A percentile compares a stretch with the other conserved stretches of the same genome.
Conservation (phyloP, 2,329 filamentous ascomycete species). For the Ophiostoma ulmi region DNA sequence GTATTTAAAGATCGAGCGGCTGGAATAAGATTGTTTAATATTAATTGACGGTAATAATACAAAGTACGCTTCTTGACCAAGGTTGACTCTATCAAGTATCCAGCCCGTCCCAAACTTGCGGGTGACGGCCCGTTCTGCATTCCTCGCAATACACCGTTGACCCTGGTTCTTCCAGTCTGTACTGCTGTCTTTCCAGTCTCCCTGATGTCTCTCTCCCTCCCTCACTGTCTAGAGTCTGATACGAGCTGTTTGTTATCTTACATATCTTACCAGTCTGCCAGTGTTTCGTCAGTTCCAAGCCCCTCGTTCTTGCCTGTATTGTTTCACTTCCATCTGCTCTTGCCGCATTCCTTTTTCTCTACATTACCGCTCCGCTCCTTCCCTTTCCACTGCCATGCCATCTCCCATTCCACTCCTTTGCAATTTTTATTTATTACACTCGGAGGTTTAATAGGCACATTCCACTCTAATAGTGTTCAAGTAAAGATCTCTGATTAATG, state of each 20-base stretch:
- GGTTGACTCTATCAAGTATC: neutral
- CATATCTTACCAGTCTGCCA: neutral
- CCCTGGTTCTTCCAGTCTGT: neutral
- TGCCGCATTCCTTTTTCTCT: neutral
- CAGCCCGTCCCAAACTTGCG: neutral
- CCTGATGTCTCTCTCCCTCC: neutral
- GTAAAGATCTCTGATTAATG: neutral
- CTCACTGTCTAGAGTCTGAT: no score
- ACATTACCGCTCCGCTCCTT: neutral
- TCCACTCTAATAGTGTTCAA: conserved; percentile 2
- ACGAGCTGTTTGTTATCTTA: neutral
- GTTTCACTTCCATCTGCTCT: conserved; percentile 1
- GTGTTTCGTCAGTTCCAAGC: neutral
- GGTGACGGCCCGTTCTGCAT: conserved; percentile 14
- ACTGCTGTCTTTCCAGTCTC: neutral
- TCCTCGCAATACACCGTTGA: conserved; percentile 3
- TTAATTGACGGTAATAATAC: neutral
- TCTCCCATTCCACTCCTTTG: neutral
- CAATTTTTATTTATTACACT: no score
- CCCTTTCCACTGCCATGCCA: neutral
- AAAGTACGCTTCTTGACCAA: neutral
- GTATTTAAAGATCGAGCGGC: neutral
- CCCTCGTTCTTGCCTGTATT: conserved; percentile 6
- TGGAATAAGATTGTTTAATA: conserved; percentile 7
- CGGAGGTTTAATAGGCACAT: conserved; percentile 5